Evolutionary conservation across 2,329 filamentous ascomycete species (phyloP), one percentile per base, ranked within the genome.

Genomic region (Phialocephala sp.): DNA sequence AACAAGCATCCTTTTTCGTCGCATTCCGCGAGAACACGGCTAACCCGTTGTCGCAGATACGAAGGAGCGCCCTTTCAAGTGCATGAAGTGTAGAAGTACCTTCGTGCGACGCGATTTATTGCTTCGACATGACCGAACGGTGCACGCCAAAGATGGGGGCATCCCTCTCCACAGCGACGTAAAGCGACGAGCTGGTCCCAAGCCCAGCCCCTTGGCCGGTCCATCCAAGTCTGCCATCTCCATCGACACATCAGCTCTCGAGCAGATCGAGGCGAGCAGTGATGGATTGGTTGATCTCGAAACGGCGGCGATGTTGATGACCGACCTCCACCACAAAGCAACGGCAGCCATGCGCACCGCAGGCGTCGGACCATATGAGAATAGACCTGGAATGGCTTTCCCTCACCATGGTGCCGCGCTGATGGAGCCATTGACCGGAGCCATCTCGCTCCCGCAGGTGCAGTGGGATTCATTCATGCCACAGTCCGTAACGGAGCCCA

Each of bases 21-120:
- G 15, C 22, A 18, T 41, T 4, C 22, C 32, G 20, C 8, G 4
- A 37, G 8, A 27, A 56, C 24, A 15, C 22, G 56, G 47, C 58
- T 66, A 43, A 68, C 58, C 47, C 47, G 15, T 68, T 68, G 65
- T 58, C 64, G 68, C 80, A 98, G 94, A 98, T 80, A 99, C 95
- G 71, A 99, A 99, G 82, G 95, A 98, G 81, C 90, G 95, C 69
- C 95, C 95, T 43, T 99, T 99, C 86, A 98, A 98, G 80, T 99
- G 95, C 81, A 86, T 93, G 83, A 99, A 99, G 83, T 99, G 95
- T 81, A 88, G 94, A 77, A 97, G 94, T 84, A 99, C 95, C 68
- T 99, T 99, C 78, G 95, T 99, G 75, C 92, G 95, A 79, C 92
- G 95, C 80, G 95, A 99, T 82, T 86, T 99, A 69, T 89, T 99